Conservation (phyloP, 1,139 yeast species). For the Keqinozyma sinolaborantium region DNA sequence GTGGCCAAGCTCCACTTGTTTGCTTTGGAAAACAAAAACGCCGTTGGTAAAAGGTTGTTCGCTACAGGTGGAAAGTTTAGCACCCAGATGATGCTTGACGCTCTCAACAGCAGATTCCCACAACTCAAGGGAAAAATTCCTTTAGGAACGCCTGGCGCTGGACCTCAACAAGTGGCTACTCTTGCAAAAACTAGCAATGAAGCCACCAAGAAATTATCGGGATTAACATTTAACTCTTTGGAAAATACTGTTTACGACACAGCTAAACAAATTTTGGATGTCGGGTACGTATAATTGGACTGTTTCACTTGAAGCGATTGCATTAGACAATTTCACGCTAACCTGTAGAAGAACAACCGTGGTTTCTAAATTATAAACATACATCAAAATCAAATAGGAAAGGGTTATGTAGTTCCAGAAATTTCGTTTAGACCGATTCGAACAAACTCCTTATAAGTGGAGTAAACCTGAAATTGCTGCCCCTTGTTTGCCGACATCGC, state of each 20-base stretch:
- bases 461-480: no score
- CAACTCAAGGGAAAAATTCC: slow-evolving; percentile 21
- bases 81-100: slow-evolving; percentile 30
- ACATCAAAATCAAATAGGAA: no score
- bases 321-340: no score
- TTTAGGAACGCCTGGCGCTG: slow-evolving; percentile 24
- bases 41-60: slow-evolving; percentile 24
- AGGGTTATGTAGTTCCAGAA: no score
- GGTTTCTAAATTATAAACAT: no score
- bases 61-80: slow-evolving; percentile 26
- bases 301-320: no score
- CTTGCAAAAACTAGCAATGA: slow-evolving; percentile 18
- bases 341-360: no score
- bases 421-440: no score
- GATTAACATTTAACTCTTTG: slow-evolving; percentile 25
- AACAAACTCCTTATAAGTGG: no score
- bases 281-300: no score
- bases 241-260: slow-evolving; percentile 36
- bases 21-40: slow-evolving; percentile 24
- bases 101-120: slow-evolving; percentile 25
- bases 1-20: slow-evolving; percentile 34
- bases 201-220: slow-evolving; percentile 24
- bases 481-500: no score
- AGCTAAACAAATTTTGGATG: slow-evolving; percentile 31
- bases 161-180: slow-evolving; percentile 15